Base-by-base conservation (phyloP, 352 stramenopile genomes). In the Pythium pyrilobum region DNA sequence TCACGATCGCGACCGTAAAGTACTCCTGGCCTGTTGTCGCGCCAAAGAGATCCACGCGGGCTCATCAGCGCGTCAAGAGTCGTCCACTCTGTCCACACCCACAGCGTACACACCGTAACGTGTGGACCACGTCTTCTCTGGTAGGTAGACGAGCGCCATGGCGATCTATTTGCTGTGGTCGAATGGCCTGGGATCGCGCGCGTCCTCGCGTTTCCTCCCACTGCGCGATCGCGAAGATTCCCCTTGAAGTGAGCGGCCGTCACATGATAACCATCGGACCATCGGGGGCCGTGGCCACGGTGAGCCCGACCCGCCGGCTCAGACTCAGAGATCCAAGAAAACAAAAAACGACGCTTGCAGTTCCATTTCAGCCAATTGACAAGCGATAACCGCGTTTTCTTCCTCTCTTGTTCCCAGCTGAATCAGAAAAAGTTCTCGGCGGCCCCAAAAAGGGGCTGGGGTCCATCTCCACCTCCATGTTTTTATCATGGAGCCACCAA, bases 61-160 rank as follows among this genome's bases (percentile, higher is more conserved):
- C n/a, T n/a, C n/a, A n/a, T n/a, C n/a, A n/a, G n/a, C n/a, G n/a
- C n/a, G n/a, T n/a, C n/a, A n/a, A n/a, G n/a, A n/a, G n/a, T 34
- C 29, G 8, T 41, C 18, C 18, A 11, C 18, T 42, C 16, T 51
- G 20, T 59, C 9, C 2, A 12, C 11, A 31, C 4, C 5, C 29
- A 41, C 7, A 4, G 25, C 13, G 3, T 5, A 71, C 72, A 45
- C 62, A 88, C 80, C 80, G 47, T 87, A 90, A 34, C 80, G 77
- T 53, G 77, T 66, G 4, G 80, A 90, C 77, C 77, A 90, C 33
- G 69, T 65, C 34, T 67, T 67, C 73, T 88, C 77, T 1, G 75
- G 75, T 11, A 90, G 66, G 53, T 88, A 90, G 43, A 90, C 75
- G 18, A 90, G 74, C 71, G 80, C 72, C 80, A 90, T 90, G 6